Evolutionary conservation across 345 rosid species (phyloP), one percentile per base, ranked within the genome.

Genomic region (Citropsis articulata): DNA sequence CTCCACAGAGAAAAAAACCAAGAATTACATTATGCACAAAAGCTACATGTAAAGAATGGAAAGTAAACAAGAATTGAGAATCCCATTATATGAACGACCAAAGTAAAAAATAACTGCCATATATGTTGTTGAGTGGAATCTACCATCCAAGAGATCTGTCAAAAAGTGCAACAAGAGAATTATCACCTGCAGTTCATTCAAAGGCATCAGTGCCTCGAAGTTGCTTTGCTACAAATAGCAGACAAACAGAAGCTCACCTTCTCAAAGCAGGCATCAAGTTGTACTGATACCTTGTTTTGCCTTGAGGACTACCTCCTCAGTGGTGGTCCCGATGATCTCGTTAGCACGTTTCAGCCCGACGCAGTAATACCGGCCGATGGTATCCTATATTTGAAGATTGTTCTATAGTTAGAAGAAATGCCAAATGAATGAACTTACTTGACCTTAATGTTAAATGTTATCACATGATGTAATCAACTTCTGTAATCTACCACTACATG

Each of bases 231-330:
- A 56, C 38, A 7, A 28, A 9, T 27, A 56, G 14, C 33, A 3
- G 35, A 14, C 68, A 71, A 62, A 66, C 50, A 35, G 72, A 70
- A 69, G 27, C 72, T 60, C 69, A 79, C 80, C 81, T 71, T 77
- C 64, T 7, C 78, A 78, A 31, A 69, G 75, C 45, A 77, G 50
- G 28, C 75, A 68, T 89, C 85, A 90, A 83, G 84, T 55, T 55
- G 87, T 25, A 64, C 53, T 74, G 36, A 76, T 53, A 28, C 88
- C 93, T 81, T 88, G 92, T 79, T 82, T 90, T 69, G 94, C 95
- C 90, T 88, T 92, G 5, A 91, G 96, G 75, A 95, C 93, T 57
- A 95, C 84, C 86, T 93, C 98, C 88, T 95, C 97, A 0, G 97
- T 93, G 36, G 97, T 95, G 25, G 89, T 90, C 53, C 98, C 97